Percentiles rank a stretch among this genome's conserved stretches.
Evolutionary conservation across 345 rosid species (phyloP).

Genomic region (Citrus mangshanensis): DNA sequence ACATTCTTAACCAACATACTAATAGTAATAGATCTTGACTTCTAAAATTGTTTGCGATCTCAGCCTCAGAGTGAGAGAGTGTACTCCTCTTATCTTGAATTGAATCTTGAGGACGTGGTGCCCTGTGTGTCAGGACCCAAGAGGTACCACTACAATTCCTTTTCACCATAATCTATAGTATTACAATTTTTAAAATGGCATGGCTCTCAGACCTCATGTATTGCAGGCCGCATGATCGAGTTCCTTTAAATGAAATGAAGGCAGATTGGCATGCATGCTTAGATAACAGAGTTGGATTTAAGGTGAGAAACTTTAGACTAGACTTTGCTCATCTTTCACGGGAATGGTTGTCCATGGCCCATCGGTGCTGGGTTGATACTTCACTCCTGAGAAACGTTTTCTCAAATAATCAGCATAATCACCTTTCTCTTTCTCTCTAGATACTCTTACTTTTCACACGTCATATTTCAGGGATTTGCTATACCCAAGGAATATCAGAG

Average conservation of each 20-base stretch:
- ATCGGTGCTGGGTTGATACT: background rate
- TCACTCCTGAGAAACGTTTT: background rate
- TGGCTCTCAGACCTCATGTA: background rate
- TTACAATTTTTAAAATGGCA: background rate
- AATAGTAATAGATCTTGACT: background rate
- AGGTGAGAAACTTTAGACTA: constrained; percentile 47
- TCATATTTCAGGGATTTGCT: constrained; percentile 69
- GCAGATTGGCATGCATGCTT: constrained; percentile 94
- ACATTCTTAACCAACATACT: constrained; percentile 4
- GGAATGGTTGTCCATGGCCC: background rate
- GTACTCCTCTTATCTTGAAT: constrained; percentile 65
- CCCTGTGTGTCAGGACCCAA: constrained; percentile 92
- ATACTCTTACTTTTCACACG: background rate
- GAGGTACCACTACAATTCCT: constrained; percentile 35
- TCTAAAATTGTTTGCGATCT: constrained; percentile 10
- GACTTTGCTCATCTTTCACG: background rate
- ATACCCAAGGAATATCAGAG: constrained; percentile 72
- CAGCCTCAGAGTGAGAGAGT: constrained; percentile 62
- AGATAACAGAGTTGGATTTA: constrained; percentile 80
- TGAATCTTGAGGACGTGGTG: constrained; percentile 75
- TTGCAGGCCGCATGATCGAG: constrained; percentile 91
- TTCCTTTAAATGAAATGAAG: constrained; percentile 84
- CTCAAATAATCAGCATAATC: background rate
- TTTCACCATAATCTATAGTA: background rate
- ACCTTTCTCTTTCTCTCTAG: background rate